Conservation (phyloP, 1,284 basidiomycete species). For the Exobasidium cylindrosporum region DNA sequence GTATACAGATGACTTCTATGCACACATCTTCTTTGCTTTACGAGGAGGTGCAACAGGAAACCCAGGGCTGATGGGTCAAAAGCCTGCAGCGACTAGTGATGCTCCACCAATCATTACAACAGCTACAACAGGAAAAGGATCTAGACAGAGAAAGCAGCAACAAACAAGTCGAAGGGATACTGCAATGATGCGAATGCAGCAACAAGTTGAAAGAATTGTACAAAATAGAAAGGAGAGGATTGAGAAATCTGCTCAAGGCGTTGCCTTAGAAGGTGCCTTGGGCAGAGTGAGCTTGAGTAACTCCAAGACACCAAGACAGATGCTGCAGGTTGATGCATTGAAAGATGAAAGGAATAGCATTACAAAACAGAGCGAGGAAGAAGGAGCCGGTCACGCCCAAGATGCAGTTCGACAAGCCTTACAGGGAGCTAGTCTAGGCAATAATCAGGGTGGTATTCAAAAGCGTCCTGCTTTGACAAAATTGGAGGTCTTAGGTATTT, state of each 20-base stretch:
- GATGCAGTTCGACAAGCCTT: conserved; percentile 49
- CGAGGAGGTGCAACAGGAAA: conserved; percentile 59
- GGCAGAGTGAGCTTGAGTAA: conserved; percentile 76
- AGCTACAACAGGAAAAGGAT: conserved; percentile 18
- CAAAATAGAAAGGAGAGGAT: conserved; percentile 74
- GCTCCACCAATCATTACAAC: conserved; percentile 2
- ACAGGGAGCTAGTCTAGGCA: conserved; percentile 37
- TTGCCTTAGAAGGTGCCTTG: conserved; percentile 81
- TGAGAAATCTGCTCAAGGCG: conserved; percentile 42
- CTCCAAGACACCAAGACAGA: conserved; percentile 60
- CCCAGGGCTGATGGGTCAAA: conserved; percentile 18
- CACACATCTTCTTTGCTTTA: conserved; percentile 86
- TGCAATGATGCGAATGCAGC: conserved; percentile 94
- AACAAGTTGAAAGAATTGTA: conserved; percentile 94
- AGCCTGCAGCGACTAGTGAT: conserved; percentile 7
- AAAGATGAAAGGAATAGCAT: conserved; percentile 7
- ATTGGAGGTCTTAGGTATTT: conserved; percentile 72
- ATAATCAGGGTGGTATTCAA: conserved; percentile 20
- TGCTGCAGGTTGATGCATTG: conserved; percentile 74
- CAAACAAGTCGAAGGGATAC: conserved; percentile 64
- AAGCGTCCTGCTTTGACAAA: conserved; percentile 64
- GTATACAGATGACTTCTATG: conserved; percentile 96
- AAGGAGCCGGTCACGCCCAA: conserved; percentile 19
- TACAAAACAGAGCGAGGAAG: neutral
- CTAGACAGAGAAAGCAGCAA: conserved; percentile 18